Percentiles rank a stretch among this genome's conserved stretches.
phyloP scores from a whole-genome alignment of 2,329 filamentous ascomycete species.

The Penicillium sp. region DNA sequence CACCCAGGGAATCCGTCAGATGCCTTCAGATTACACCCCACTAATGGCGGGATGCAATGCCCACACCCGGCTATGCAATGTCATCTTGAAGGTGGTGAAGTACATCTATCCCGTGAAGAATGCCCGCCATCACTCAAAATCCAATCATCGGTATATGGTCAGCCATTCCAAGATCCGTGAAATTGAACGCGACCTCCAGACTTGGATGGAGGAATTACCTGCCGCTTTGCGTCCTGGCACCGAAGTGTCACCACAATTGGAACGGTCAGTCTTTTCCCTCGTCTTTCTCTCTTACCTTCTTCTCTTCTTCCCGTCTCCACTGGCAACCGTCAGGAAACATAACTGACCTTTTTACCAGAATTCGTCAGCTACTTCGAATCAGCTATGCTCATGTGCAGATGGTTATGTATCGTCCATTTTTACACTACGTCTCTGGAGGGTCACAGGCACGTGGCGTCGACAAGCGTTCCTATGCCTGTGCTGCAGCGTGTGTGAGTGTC shows the following conservation, averaged over 20 bases:
- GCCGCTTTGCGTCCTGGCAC: conserved; percentile 77
- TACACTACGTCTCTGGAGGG: conserved; percentile 64
- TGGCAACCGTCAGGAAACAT: not conserved
- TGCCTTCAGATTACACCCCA: conserved; percentile 60
- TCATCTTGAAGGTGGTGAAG: conserved; percentile 65
- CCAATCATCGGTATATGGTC: conserved; percentile 62
- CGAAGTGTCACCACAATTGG: conserved; percentile 73
- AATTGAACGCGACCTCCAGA: conserved; percentile 65
- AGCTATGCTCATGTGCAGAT: conserved; percentile 68
- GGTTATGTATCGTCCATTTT: conserved; percentile 67
- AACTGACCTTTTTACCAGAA: conserved; percentile 21
- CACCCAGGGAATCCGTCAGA: conserved; percentile 51
- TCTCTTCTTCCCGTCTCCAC: not conserved
- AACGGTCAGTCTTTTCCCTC: too few relatives aligned
- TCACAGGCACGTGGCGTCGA: conserved; percentile 58
- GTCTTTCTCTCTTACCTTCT: too few relatives aligned
- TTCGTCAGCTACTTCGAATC: conserved; percentile 65
- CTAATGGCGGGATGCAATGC: conserved; percentile 65
- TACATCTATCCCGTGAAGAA: conserved; percentile 67
- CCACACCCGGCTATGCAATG: conserved; percentile 61
- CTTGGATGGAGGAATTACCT: conserved; percentile 71
- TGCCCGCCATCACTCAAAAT: conserved; percentile 46
- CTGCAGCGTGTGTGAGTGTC: conserved; percentile 67
- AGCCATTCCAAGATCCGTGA: conserved; percentile 68
- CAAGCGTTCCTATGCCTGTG: conserved; percentile 67